These are phyloP conservation scores for Annulohypoxylon bovei DNA, from an alignment of 495 filamentous ascomycete genomes.

Conservation along the genomic window DNA sequence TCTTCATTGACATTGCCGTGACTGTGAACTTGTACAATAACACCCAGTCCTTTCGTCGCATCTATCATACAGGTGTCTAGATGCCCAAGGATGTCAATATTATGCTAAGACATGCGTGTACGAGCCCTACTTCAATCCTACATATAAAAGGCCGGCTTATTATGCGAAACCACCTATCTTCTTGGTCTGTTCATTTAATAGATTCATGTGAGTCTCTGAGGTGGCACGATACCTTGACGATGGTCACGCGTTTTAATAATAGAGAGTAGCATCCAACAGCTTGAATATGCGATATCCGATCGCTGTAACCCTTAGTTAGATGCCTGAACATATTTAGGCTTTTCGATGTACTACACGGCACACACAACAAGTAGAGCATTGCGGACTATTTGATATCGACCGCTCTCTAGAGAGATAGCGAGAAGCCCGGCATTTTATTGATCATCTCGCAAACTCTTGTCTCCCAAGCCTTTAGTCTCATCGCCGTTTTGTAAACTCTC, in stretches of 20 bases:
- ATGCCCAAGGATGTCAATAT: neutral
- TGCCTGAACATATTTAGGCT: neutral
- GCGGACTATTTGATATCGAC: neutral
- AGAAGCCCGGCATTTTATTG: neutral
- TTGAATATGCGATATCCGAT: neutral
- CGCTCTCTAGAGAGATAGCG: neutral
- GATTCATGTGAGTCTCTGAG: neutral
- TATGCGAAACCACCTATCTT: neutral
- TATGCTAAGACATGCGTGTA: neutral
- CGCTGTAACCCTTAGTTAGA: neutral
- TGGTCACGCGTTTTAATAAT: neutral
- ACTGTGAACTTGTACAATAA: neutral
- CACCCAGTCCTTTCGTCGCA: neutral
- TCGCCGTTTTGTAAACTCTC: neutral
- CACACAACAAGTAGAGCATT: neutral
- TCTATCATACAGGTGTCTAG: neutral
- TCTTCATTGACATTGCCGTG: neutral
- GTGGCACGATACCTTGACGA: neutral
- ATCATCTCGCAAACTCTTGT: neutral
- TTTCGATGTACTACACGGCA: neutral
- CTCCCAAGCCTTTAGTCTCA: neutral
- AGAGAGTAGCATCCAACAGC: neutral
- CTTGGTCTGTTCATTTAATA: neutral
- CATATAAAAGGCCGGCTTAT: neutral
- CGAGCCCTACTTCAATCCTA: neutral